These are phyloP conservation scores for Nicotiana attenuata DNA, from an alignment of 257 asterid species.

Conservation along the genomic window DNA sequence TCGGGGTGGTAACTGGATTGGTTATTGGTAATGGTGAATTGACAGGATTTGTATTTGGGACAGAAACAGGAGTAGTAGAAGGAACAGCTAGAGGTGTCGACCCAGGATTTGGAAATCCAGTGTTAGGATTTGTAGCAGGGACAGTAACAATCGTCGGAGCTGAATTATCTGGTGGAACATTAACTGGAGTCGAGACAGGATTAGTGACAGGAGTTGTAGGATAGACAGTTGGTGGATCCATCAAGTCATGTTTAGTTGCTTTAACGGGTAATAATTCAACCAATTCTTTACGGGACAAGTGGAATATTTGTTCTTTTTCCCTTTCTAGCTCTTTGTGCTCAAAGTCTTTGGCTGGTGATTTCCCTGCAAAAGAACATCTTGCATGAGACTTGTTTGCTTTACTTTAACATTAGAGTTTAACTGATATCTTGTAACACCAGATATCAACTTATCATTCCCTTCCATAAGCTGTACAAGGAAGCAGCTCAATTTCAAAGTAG, in stretches of 20 bases:
- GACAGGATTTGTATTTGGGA: slow-evolving; percentile 20
- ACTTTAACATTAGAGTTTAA: not conserved
- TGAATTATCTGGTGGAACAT: slow-evolving; percentile 32
- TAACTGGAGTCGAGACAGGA: slow-evolving; percentile 63
- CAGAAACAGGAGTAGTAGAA: slow-evolving; percentile 16
- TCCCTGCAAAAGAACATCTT: slow-evolving; percentile 25
- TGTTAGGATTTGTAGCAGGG: slow-evolving; percentile 45
- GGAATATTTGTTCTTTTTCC: slow-evolving; percentile 11
- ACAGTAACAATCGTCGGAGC: slow-evolving; percentile 38
- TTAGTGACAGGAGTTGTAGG: slow-evolving; percentile 58
- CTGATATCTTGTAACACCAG: not conserved
- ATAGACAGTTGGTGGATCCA: slow-evolving; percentile 24
- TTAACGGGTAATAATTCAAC: slow-evolving; percentile 12
- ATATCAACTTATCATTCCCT: not conserved
- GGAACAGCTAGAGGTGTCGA: slow-evolving; percentile 34
- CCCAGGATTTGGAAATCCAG: slow-evolving; percentile 30
- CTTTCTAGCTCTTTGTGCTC: slow-evolving; percentile 18
- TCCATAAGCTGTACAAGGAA: not conserved
- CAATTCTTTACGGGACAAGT: slow-evolving; percentile 26
- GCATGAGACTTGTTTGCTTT: not conserved
- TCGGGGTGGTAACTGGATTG: slow-evolving; percentile 40
- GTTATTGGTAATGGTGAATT: slow-evolving; percentile 11
- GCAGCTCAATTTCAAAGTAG: no score
- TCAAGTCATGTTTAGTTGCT: slow-evolving; percentile 33
- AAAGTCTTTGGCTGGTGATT: slow-evolving; percentile 11